Percentiles rank a stretch among this genome's conserved stretches.
Evolutionary conservation across 345 rosid genomes (phyloP).

Genomic region (Firmiana major): DNA sequence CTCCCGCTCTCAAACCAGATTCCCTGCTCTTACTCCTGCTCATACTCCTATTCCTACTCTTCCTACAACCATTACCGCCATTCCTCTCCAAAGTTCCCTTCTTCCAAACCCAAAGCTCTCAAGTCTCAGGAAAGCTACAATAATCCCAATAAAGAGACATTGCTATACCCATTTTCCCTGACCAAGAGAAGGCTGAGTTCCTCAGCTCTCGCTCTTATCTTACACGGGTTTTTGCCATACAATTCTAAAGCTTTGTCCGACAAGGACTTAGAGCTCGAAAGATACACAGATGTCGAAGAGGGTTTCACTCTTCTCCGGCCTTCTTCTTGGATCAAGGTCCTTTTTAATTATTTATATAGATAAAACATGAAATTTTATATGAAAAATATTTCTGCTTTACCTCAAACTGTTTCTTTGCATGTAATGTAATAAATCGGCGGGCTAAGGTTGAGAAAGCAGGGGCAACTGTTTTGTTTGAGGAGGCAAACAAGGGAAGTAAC

Average conservation of each 20-base stretch:
- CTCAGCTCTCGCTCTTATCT: slow-evolving; percentile 42
- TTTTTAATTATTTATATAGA: background rate
- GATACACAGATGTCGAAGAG: slow-evolving; percentile 59
- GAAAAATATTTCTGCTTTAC: background rate
- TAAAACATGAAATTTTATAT: background rate
- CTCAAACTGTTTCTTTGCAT: background rate
- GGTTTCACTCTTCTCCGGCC: slow-evolving; percentile 82
- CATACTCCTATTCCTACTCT: no score
- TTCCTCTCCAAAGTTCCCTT: background rate
- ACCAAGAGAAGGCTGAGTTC: slow-evolving; percentile 54
- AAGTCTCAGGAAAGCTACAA: background rate
- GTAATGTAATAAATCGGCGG: background rate
- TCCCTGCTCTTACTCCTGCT: background rate
- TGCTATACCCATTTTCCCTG: slow-evolving; percentile 9
- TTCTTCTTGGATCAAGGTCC: slow-evolving; percentile 71
- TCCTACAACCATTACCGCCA: slow-evolving; percentile 6
- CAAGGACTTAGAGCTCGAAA: slow-evolving; percentile 44
- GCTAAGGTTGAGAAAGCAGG: slow-evolving; percentile 84
- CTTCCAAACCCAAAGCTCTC: slow-evolving; percentile 2
- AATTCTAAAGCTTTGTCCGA: slow-evolving; percentile 27
- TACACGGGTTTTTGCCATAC: slow-evolving; percentile 37
- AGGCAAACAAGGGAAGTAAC: slow-evolving; percentile 60
- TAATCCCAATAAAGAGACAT: background rate
- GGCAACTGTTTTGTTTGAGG: slow-evolving; percentile 79
- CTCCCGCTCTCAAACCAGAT: slow-evolving; percentile 1